Evolutionary conservation across 768 basidiomycete genomes (phyloP).

Genomic region (Tricholoma terreum): DNA sequence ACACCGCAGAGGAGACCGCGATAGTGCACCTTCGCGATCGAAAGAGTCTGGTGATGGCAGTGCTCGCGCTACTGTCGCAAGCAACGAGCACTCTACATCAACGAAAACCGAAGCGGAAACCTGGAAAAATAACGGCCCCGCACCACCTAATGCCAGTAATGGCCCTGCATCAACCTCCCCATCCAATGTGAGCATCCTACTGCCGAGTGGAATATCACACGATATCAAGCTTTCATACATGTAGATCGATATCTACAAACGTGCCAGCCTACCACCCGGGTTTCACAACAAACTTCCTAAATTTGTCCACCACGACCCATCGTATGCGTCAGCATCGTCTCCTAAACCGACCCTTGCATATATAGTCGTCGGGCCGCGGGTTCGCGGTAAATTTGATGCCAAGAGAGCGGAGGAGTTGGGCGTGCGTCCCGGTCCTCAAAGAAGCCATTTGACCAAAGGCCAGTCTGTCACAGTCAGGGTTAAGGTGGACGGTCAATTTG

Average conservation of each 20-base stretch:
- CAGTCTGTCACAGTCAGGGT: conserved; percentile 56
- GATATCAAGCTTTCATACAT: background rate
- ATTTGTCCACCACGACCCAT: conserved; percentile 19
- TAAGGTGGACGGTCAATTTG: conserved; percentile 37
- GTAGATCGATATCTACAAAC: conserved; percentile 29
- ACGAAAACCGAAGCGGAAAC: background rate
- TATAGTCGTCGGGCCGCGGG: conserved; percentile 48
- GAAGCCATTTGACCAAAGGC: conserved; percentile 64
- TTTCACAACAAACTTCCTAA: conserved; percentile 38
- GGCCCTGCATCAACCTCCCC: no score
- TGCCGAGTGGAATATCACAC: background rate
- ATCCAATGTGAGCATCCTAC: background rate
- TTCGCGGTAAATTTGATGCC: conserved; percentile 71
- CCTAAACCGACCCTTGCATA: conserved; percentile 41
- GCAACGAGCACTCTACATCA: background rate
- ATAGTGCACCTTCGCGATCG: background rate
- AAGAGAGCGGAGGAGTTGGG: conserved; percentile 61
- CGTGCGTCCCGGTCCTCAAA: conserved; percentile 54
- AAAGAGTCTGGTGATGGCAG: background rate
- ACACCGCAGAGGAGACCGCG: conserved; percentile 6
- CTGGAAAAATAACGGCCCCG: background rate
- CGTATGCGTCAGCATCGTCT: conserved; percentile 15
- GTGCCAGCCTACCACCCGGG: conserved; percentile 27
- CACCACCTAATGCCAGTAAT: background rate
- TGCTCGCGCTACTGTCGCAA: background rate